Percentiles rank a stretch among this genome's conserved stretches.
Conservation (phyloP, 2,329 filamentous ascomycete species). For the Microcyclosporella mali region DNA sequence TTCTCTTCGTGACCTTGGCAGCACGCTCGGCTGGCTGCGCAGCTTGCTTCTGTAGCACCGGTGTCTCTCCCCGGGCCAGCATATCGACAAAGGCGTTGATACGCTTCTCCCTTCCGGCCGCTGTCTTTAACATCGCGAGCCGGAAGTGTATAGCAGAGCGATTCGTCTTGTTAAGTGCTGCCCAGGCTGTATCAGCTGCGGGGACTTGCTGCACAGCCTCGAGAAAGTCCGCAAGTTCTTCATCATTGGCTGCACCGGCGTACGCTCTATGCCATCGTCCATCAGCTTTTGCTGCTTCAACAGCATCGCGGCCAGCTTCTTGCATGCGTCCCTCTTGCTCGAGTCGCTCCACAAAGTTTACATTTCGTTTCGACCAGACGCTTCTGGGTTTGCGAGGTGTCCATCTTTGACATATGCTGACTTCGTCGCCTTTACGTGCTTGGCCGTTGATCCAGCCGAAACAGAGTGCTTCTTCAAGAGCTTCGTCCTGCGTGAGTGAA, state of each 20-base stretch:
- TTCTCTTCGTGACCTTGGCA: neutral
- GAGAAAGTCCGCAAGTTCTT: conserved; percentile 47
- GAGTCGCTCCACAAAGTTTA: conserved; percentile 45
- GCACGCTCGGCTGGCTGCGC: neutral
- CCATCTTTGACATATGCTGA: conserved; percentile 51
- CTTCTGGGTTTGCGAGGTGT: conserved; percentile 52
- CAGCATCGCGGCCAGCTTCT: conserved; percentile 42
- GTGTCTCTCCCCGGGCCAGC: conserved; percentile 14
- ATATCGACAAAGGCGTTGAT: conserved; percentile 33
- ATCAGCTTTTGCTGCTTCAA: conserved; percentile 52
- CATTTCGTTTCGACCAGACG: conserved; percentile 56
- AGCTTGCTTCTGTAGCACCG: conserved; percentile 10
- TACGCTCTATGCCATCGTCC: conserved; percentile 56
- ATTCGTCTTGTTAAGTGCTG: conserved; percentile 40
- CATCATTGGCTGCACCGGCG: conserved; percentile 43
- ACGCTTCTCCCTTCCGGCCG: conserved; percentile 30
- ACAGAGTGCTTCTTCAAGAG: conserved; percentile 53
- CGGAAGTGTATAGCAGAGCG: conserved; percentile 44
- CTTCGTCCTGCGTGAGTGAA: conserved; percentile 44
- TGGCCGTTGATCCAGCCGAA: conserved; percentile 61
- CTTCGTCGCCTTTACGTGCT: conserved; percentile 40
- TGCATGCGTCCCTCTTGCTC: conserved; percentile 45
- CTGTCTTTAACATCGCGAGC: conserved; percentile 38
- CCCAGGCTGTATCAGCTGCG: conserved; percentile 38
- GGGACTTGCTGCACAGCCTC: conserved; percentile 36